phyloP scores from a whole-genome alignment of 2,329 filamentous ascomycete genomes.

The Hypoxylon sp. region DNA sequence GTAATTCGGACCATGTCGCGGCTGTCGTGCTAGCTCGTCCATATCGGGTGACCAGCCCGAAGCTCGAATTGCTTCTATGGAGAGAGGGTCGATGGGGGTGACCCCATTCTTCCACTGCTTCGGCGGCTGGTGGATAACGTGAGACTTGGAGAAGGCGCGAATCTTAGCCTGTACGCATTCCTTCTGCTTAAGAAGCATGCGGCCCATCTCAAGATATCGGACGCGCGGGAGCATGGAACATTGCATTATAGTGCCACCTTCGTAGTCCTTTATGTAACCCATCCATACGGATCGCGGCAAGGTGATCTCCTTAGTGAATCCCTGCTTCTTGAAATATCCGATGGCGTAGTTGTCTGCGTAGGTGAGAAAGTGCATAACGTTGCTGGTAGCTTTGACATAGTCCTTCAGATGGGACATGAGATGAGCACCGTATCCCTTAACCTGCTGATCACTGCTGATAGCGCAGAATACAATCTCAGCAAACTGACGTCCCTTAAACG shows the following conservation, averaged over 20 bases:
- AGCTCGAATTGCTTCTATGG: conserved; percentile 87
- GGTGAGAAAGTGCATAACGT: conserved; percentile 98
- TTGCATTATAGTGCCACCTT: conserved; percentile 99
- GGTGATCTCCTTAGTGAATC: conserved; percentile 98
- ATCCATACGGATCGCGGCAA: conserved; percentile 93
- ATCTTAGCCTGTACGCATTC: conserved; percentile 96
- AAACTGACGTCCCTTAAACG: conserved; percentile 91
- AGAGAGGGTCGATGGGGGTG: conserved; percentile 83
- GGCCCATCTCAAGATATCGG: conserved; percentile 90
- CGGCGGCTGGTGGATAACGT: conserved; percentile 87
- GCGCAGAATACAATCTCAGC: conserved; percentile 99
- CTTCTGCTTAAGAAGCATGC: conserved; percentile 97
- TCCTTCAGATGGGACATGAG: conserved; percentile 98
- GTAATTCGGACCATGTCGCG: conserved; percentile 95
- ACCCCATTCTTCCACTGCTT: conserved; percentile 85
- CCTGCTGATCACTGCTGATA: conserved; percentile 96
- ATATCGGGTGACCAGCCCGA: conserved; percentile 98
- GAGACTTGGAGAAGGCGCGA: conserved; percentile 87
- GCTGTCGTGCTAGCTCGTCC: conserved; percentile 95
- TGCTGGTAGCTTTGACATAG: conserved; percentile 96
- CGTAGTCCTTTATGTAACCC: conserved; percentile 99
- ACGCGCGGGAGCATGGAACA: conserved; percentile 97
- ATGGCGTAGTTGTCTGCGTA: conserved; percentile 99
- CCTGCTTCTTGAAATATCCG: conserved; percentile 99
- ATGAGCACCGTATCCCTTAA: conserved; percentile 98